phyloP scores from a whole-genome alignment of 257 asterid genomes.

The Ocimum tenuiflorum region DNA sequence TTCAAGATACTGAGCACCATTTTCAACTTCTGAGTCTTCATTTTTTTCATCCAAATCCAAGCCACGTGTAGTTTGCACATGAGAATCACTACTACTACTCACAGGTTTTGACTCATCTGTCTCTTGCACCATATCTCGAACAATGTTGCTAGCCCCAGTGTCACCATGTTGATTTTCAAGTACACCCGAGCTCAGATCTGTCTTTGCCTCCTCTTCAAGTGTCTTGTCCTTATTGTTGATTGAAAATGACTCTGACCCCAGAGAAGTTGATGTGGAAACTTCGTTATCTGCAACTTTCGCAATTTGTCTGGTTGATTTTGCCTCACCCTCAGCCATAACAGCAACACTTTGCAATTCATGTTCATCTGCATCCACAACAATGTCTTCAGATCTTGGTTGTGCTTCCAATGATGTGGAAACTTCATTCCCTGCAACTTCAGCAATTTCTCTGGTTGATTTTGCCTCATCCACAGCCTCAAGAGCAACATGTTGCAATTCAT shows the following conservation, averaged over 20 bases:
- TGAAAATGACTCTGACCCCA: slow-evolving; percentile 11
- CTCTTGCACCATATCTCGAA: slow-evolving; percentile 18
- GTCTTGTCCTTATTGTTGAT: slow-evolving; percentile 13
- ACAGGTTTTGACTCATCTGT: slow-evolving; percentile 17
- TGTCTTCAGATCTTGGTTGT: slow-evolving; percentile 15
- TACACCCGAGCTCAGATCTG: slow-evolving; percentile 12
- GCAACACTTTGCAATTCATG: slow-evolving; percentile 14
- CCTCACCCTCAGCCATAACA: slow-evolving; percentile 13
- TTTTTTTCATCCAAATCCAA: slow-evolving; percentile 17
- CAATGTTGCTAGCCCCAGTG: not conserved
- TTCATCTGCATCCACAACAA: slow-evolving; percentile 19
- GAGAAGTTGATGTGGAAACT: slow-evolving; percentile 17
- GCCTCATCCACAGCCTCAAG: slow-evolving; percentile 6
- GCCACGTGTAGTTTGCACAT: slow-evolving; percentile 17
- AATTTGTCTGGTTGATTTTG: slow-evolving; percentile 11
- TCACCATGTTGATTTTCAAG: slow-evolving; percentile 21
- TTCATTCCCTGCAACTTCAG: no score
- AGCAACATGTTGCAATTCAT: slow-evolving; percentile 13
- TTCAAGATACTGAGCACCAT: slow-evolving; percentile 19
- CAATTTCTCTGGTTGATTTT: no score
- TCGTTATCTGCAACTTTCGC: slow-evolving; percentile 14
- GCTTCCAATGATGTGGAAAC: no score
- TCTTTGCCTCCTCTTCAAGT: slow-evolving; percentile 19
- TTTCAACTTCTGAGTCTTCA: slow-evolving; percentile 19
- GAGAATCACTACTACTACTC: slow-evolving; percentile 10